Evolutionary conservation across 2,329 filamentous ascomycete genomes (phyloP), one percentile per base, ranked within the genome.

Genomic region (Fusarium decemcellulare): DNA sequence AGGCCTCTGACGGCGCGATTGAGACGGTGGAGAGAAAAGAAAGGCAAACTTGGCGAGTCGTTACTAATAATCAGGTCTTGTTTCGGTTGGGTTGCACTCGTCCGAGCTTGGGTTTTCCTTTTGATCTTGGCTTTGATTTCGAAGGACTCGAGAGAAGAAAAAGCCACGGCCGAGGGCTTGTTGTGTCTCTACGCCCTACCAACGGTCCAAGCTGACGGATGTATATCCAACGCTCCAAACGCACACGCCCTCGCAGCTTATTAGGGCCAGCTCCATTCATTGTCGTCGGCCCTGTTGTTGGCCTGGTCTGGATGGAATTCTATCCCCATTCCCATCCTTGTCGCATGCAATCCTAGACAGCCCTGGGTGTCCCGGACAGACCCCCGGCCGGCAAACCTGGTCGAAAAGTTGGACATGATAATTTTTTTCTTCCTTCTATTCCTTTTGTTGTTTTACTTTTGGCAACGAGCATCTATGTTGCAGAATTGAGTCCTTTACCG

Each of bases 311-410:
- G 39, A 56, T 62, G 62, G 55, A 65, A 63, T 69, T 56, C 53
- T 47, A 72, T 73, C 63, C 47, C 68, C 69, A 65, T 72, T 62
- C 56, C 65, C 57, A 73, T 73, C 69, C 71, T 63, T 72, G 66
- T 67, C 65, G 57, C 62, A 73, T 66, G 69, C 62, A 63, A 52
- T 61, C 56, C 59, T 67, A 55, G 58, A 61, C 67, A 61, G 65
- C 61, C 68, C 60, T 71, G 65, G 64, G 37, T 65, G 36, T 57
- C 52, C 52, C 50, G 36, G 18, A 18, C 51, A 48, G 53, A 53
- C 58, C 60, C 18, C 65, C 44, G 34, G 55, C 56, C 42, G 44
- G 56, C 51, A 64, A 67, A 70, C 67, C 69, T 65, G 57, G 69
- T 72, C 53, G 47, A 66, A 58, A 62, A 65, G 47, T 63, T 66